These are phyloP conservation scores for Ustanciosporium gigantosporum DNA, from an alignment of 1,284 basidiomycete genomes.

Conservation along the genomic window DNA sequence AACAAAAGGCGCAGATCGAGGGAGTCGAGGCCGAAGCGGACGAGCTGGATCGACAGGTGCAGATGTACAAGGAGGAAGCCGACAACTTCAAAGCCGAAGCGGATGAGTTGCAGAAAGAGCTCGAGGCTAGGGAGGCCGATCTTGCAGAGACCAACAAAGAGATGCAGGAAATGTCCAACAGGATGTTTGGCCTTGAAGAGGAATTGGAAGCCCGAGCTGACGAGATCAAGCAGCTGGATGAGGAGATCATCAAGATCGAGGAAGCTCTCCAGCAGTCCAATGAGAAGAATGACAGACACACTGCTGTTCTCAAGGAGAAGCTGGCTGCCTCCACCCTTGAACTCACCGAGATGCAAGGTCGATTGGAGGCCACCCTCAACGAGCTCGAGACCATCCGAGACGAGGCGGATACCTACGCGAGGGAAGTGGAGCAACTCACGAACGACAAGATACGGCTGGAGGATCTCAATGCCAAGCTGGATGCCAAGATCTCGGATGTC, in stretches of 20 bases:
- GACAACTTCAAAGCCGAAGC: constrained; percentile 33
- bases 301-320: constrained; percentile 37
- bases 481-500: constrained; percentile 56
- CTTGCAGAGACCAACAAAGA: constrained; percentile 65
- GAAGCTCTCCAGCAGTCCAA: constrained; percentile 67
- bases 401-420: constrained; percentile 34
- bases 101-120: constrained; percentile 33
- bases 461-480: constrained; percentile 46
- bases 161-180: constrained; percentile 65
- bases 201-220: constrained; percentile 38
- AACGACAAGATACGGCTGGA: constrained; percentile 32
- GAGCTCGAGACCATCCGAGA: constrained; percentile 44
- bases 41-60: constrained; percentile 37
- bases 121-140: constrained; percentile 58
- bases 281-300: constrained; percentile 45
- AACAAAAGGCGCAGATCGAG: constrained; percentile 65
- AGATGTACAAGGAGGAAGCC: constrained; percentile 55
- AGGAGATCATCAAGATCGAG: constrained; percentile 71
- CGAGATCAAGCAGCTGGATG: constrained; percentile 65
- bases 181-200: constrained; percentile 41
- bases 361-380: constrained; percentile 27
- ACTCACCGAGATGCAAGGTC: constrained; percentile 18
- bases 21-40: constrained; percentile 38
- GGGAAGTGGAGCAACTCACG: constrained; percentile 37
- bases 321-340: constrained; percentile 20